Evolutionary conservation across 331 rosid genomes (phyloP), one percentile per base, ranked within the genome.

Genomic region (Erythrophleum ivorense): DNA sequence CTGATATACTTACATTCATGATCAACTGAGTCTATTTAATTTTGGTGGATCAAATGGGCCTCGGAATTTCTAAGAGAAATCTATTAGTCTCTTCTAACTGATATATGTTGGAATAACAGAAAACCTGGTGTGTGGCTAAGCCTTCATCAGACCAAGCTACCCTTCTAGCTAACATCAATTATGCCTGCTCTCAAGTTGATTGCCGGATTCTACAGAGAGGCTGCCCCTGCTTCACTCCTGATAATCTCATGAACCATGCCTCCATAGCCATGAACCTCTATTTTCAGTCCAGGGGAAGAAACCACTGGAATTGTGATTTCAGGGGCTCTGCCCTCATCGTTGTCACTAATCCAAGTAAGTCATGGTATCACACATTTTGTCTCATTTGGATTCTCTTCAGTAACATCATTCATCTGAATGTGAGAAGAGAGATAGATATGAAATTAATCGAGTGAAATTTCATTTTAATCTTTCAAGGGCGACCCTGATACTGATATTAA

Each of bases 231-330:
- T 79, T 29, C 29, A 57, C 9, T 8, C 98, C 98, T 3, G 92
- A 90, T 21, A 93, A 21, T 77, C 90, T 93, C 71, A 87, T 93
- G 19, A 95, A 93, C 87, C 93, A 63, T 65, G 98, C 98, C 38
- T 91, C 98, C 74, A 54, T 93, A 13, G 98, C 97, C 62, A 95
- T 95, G 98, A 95, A 90, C 80, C 81, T 93, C 65, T 93, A 95
- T 69, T 95, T 84, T 79, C 91, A 91, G 15, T 36, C 94, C 0
- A 85, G 40, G 46, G 98, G 98, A 31, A 88, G 78, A 57, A 88
- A 93, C 87, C 94, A 82, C 58, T 95, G 98, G 98, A 91, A 93
- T 49, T 95, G 98, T 77, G 96, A 91, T 55, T 95, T 95, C 79
- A 88, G 91, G 36, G 83, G 83, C 79, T 91, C 98, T 58, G 98